Base-by-base conservation (phyloP, 768 basidiomycete species). In the Boletales sp. region DNA sequence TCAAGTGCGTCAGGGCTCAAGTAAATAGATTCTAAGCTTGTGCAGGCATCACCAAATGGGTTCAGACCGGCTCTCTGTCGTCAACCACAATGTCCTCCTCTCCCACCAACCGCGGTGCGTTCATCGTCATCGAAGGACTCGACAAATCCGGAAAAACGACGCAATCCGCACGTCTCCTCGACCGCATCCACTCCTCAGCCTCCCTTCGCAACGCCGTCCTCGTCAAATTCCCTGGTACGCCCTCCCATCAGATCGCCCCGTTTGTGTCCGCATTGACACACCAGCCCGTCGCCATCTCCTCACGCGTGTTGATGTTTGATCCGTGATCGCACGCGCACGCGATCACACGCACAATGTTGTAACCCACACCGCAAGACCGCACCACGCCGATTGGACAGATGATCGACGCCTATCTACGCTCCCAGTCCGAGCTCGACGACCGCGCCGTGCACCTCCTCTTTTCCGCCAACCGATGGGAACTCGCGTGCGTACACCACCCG, bases 401-500 rank as follows among this genome's bases (percentile, higher is more conserved):
- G 84, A 97, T 99, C 59, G 87, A 98, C 69, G 78, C 85, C 24
- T 99, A 98, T 67, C 76, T 99, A 48, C 83, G 82, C 41, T 88
- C 87, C 13, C 69, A 89, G 44, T 78, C 87, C 13, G 91, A 98
- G 13, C 77, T 99, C 43, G 93, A 95, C 66, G 94, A 97, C 70
- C 87, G 76, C 53, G 89, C 86, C 2, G 84, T 98, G 43, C 95
- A 98, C 64, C 81, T 97, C 4, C 79, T 99, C 48, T 98, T 99
- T 75, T 86, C 92, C 39, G 97, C 94, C 2, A 99, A 99, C 64
- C 80, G 95, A 32, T 98, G 97, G 97, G 94, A 98, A 65, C 80
- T 87, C 54, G 86, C 87, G 90, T 95, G 62, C 47, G 81, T 74
- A 27, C 19, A 3, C 7, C 32, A 35, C 34, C 24, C 24, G 8